These are phyloP conservation scores for Escallonia rubra DNA, from an alignment of 129 eudicot genomes.

Conservation along the genomic window DNA sequence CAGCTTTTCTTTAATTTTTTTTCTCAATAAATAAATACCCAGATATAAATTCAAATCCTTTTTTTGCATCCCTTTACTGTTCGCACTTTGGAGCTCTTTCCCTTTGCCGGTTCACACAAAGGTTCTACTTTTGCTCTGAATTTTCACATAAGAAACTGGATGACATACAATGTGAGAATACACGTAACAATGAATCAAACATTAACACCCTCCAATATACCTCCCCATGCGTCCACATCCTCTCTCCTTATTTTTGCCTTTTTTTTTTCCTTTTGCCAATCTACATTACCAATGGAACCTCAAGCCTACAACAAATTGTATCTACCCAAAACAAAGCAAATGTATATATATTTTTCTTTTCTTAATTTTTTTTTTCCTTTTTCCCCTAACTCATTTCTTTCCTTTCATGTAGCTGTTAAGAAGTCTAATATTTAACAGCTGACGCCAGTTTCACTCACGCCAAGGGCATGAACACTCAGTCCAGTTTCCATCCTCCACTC, in stretches of 20 bases:
- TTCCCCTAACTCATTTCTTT: constrained; percentile 6
- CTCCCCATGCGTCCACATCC: too few relatives aligned
- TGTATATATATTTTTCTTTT: constrained; percentile 8
- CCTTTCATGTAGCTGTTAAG: constrained; percentile 28
- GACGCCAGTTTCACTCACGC: constrained; percentile 1
- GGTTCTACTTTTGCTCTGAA: too few relatives aligned
- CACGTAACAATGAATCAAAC: too few relatives aligned
- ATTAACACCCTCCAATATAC: too few relatives aligned
- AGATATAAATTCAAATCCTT: too few relatives aligned
- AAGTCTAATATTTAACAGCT: constrained; percentile 52
- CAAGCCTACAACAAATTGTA: constrained; percentile 22
- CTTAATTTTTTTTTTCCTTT: neutral
- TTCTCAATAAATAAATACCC: too few relatives aligned
- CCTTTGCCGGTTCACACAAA: too few relatives aligned
- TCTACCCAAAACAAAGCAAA: constrained; percentile 11
- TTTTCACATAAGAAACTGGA: too few relatives aligned
- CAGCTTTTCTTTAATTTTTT: neutral
- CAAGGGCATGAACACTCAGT: constrained; percentile 1
- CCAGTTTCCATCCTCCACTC: constrained; percentile 9
- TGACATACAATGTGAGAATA: too few relatives aligned
- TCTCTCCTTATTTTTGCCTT: too few relatives aligned
- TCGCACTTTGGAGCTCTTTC: too few relatives aligned
- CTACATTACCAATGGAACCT: constrained; percentile 7
- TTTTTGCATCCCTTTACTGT: too few relatives aligned
- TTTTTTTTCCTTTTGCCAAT: neutral